Percentiles rank a stretch among this genome's conserved stretches.
These are phyloP conservation scores for Pleomassaria siparia DNA, from an alignment of 2,329 filamentous ascomycete species.

Conservation along the genomic window DNA sequence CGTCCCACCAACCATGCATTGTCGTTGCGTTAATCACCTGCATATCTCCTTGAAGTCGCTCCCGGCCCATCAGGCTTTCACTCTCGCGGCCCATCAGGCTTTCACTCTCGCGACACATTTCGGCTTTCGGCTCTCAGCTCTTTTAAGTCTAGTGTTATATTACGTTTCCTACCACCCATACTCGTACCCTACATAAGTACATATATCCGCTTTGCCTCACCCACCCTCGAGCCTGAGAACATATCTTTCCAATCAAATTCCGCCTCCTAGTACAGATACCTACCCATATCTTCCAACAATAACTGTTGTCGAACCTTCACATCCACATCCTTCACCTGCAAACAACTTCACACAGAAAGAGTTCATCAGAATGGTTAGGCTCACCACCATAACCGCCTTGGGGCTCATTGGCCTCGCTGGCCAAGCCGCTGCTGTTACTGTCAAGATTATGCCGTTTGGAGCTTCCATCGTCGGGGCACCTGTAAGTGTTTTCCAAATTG, in stretches of 20 bases:
- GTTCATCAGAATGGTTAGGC: slow-evolving; percentile 5
- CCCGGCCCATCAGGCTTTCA: neutral
- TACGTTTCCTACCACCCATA: too few relatives aligned
- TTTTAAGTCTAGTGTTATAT: too few relatives aligned
- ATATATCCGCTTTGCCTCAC: neutral
- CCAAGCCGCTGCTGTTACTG: slow-evolving; percentile 21
- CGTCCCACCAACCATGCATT: too few relatives aligned
- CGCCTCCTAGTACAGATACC: too few relatives aligned
- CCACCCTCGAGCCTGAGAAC: too few relatives aligned
- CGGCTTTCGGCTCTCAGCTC: too few relatives aligned
- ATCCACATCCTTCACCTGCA: neutral
- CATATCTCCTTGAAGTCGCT: neutral
- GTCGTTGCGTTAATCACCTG: neutral
- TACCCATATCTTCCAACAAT: neutral
- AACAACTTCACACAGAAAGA: neutral
- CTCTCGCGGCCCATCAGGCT: too few relatives aligned
- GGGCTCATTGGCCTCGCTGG: slow-evolving; percentile 5
- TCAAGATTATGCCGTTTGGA: slow-evolving; percentile 41
- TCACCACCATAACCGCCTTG: slow-evolving; percentile 1
- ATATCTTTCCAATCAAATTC: too few relatives aligned
- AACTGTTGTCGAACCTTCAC: neutral
- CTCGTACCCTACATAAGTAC: neutral
- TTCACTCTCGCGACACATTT: too few relatives aligned
- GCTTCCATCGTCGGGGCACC: slow-evolving; percentile 33
- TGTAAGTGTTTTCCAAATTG: too few relatives aligned